phyloP scores from a whole-genome alignment of 2,329 filamentous ascomycete species.

The Colletotrichum simmondsii region DNA sequence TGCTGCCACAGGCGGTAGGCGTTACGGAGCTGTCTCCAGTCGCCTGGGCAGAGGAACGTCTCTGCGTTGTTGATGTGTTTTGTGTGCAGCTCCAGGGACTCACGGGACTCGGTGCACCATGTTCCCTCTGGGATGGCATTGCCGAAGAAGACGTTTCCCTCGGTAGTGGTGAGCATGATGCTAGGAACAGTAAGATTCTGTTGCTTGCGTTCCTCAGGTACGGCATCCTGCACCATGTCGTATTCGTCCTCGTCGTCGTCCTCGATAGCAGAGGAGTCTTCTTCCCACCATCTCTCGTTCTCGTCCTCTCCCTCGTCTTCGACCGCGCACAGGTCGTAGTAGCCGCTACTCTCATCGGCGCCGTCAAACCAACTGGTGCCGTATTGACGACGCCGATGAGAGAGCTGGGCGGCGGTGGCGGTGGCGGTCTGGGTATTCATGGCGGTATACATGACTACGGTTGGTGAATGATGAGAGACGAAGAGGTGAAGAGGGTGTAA shows the following conservation, averaged over 20 bases:
- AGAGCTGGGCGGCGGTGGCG: not conserved
- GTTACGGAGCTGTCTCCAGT: not conserved
- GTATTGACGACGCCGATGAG: not conserved
- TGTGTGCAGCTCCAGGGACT: not conserved
- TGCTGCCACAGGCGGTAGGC: not conserved
- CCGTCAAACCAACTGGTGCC: not conserved
- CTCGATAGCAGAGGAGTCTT: not conserved
- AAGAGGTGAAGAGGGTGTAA: too few relatives aligned
- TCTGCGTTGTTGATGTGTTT: not conserved
- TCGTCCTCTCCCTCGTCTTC: not conserved
- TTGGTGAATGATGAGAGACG: not conserved
- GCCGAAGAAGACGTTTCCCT: not conserved
- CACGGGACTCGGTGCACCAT: not conserved
- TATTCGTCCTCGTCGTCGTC: too few relatives aligned
- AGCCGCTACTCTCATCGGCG: not conserved
- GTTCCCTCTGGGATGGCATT: not conserved
- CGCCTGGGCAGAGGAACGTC: not conserved
- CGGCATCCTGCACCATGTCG: not conserved
- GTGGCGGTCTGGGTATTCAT: not conserved
- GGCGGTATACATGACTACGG: not conserved
- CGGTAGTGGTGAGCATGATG: not conserved
- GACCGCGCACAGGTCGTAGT: not conserved
- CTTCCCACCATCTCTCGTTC: too few relatives aligned
- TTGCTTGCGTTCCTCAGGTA: not conserved
- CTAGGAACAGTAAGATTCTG: not conserved